These are phyloP conservation scores for Globisporangium nunn DNA, from an alignment of 352 stramenopile genomes.

Conservation along the genomic window DNA sequence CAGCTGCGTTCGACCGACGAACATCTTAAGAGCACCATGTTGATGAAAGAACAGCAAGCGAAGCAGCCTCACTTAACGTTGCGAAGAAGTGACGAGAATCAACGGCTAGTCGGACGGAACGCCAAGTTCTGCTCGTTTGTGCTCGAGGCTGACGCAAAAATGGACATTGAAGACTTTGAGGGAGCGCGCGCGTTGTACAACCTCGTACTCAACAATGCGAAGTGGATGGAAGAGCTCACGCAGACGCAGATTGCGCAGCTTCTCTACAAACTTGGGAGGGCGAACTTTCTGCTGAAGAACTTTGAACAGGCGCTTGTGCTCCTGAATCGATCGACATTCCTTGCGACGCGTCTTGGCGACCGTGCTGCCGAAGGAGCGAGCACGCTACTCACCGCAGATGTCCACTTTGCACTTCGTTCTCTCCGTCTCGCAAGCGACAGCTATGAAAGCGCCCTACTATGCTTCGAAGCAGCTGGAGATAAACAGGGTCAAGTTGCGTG, in stretches of 20 bases:
- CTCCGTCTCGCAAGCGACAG: slow-evolving; percentile 41
- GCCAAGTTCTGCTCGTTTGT: slow-evolving; percentile 34
- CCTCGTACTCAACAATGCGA: slow-evolving; percentile 25
- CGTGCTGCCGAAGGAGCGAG: slow-evolving; percentile 28
- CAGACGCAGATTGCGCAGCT: slow-evolving; percentile 20
- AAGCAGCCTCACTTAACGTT: slow-evolving; percentile 1
- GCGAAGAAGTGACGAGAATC: neutral
- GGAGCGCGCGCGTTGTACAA: slow-evolving; percentile 37
- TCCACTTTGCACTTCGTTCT: slow-evolving; percentile 31
- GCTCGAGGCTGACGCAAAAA: slow-evolving; percentile 51
- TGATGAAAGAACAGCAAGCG: slow-evolving; percentile 33
- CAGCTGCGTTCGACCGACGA: slow-evolving; percentile 33
- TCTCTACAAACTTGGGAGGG: slow-evolving; percentile 30
- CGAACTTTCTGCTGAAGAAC: slow-evolving; percentile 28
- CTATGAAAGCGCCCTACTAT: slow-evolving; percentile 45
- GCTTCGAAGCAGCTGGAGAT: slow-evolving; percentile 45
- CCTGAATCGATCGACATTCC: slow-evolving; percentile 38
- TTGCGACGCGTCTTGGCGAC: slow-evolving; percentile 22
- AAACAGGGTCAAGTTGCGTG: slow-evolving; percentile 36
- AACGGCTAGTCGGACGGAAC: slow-evolving; percentile 15
- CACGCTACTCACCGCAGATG: slow-evolving; percentile 24
- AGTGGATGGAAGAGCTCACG: slow-evolving; percentile 35
- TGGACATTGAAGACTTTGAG: slow-evolving; percentile 44
- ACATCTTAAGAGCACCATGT: slow-evolving; percentile 27
- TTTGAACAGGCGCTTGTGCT: slow-evolving; percentile 41